These are phyloP conservation scores for Boletellus emodensis DNA, from an alignment of 768 basidiomycete species.

Conservation along the genomic window DNA sequence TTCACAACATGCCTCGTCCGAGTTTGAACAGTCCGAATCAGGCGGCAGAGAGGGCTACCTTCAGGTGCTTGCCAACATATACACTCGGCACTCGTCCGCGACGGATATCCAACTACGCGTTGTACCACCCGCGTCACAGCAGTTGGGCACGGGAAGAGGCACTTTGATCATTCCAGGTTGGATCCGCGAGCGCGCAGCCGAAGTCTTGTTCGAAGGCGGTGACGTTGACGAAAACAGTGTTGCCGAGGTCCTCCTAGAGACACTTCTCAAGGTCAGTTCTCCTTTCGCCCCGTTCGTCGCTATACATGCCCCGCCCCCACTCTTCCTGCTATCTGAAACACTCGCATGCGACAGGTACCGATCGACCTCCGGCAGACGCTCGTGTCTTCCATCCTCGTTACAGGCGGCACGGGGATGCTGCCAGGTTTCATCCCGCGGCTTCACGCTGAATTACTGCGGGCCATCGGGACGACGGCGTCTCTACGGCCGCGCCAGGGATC, in stretches of 20 bases:
- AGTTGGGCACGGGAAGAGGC: conserved; percentile 67
- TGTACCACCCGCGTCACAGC: conserved; percentile 60
- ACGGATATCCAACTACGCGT: conserved; percentile 70
- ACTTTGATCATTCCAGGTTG: conserved; percentile 89
- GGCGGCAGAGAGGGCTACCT: conserved; percentile 31
- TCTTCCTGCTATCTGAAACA: not conserved
- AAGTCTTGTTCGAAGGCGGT: conserved; percentile 85
- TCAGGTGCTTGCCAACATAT: conserved; percentile 66
- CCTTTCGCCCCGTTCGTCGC: not conserved
- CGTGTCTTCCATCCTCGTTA: conserved; percentile 78
- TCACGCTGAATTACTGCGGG: conserved; percentile 69
- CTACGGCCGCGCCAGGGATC: conserved; percentile 31
- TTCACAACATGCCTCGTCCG: conserved; percentile 46
- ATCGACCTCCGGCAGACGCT: conserved; percentile 85
- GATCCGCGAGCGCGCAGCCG: conserved; percentile 88
- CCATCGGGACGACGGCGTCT: conserved; percentile 41
- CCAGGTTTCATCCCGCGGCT: conserved; percentile 91
- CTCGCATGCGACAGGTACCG: conserved; percentile 56
- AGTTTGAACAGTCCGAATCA: conserved; percentile 44
- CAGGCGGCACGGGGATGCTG: conserved; percentile 87
- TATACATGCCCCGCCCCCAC: not conserved
- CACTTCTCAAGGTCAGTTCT: conserved; percentile 65
- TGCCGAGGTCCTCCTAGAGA: conserved; percentile 76
- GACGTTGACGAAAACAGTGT: conserved; percentile 85
- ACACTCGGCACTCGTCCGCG: conserved; percentile 73